phyloP scores from a whole-genome alignment of 805 yeast genomes.

The Monosporozyma servazzii region DNA sequence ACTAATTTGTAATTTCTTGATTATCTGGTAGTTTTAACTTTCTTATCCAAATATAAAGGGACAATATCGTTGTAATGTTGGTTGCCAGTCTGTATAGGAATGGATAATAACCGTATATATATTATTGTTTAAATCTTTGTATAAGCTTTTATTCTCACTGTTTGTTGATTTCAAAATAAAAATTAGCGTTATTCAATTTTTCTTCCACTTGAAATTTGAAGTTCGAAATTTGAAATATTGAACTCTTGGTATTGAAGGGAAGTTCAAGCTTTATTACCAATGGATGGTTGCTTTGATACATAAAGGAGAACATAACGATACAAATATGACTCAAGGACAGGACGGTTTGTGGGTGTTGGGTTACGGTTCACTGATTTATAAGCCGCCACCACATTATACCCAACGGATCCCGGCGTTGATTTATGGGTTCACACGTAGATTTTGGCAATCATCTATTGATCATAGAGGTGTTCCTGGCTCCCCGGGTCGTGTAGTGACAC shows the following conservation, averaged over 20 bases:
- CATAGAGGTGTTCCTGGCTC: slow-evolving; percentile 79
- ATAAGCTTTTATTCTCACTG: neutral
- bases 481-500: slow-evolving; percentile 88
- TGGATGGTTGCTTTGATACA: neutral
- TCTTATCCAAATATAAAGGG: too few relatives aligned
- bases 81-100: too few relatives aligned
- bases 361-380: slow-evolving; percentile 81
- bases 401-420: slow-evolving; percentile 63
- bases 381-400: slow-evolving; percentile 72
- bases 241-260: neutral
- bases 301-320: neutral
- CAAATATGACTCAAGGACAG: neutral
- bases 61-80: too few relatives aligned
- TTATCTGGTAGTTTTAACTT: neutral
- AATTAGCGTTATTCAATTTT: neutral
- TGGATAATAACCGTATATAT: too few relatives aligned
- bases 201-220: neutral
- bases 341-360: slow-evolving; percentile 69
- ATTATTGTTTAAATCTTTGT: too few relatives aligned
- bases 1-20: neutral
- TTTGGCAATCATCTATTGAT: slow-evolving; percentile 88
- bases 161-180: neutral
- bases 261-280: neutral
- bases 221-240: neutral
- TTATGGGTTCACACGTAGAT: slow-evolving; percentile 67